Conservation (phyloP, 2,329 filamentous ascomycete species). For the Dothideomycetes sp. region DNA sequence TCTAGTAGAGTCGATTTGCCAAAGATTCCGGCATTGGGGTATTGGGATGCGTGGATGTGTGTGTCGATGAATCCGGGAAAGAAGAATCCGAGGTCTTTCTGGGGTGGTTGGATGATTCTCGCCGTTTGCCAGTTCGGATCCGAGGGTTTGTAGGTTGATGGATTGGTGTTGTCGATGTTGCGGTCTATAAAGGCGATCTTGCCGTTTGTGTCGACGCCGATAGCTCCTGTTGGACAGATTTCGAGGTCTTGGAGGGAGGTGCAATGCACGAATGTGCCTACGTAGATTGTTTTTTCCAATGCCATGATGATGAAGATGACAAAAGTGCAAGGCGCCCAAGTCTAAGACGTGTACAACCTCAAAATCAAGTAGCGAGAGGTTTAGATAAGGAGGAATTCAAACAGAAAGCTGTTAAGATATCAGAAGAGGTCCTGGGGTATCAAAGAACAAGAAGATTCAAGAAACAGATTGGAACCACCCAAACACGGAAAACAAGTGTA, state of each 20-base stretch:
- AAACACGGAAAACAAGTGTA: background rate
- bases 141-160: no score
- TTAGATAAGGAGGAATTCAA: no score
- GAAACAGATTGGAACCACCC: background rate
- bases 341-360: no score
- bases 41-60: conserved; percentile 90
- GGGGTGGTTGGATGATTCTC: conserved; percentile 29
- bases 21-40: conserved; percentile 88
- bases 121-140: conserved; percentile 37
- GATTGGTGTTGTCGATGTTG: conserved; percentile 21
- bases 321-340: no score
- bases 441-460: background rate
- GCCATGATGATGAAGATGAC: conserved; percentile 14
- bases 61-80: conserved; percentile 91
- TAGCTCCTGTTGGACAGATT: conserved; percentile 36
- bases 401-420: no score
- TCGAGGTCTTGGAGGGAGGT: conserved; percentile 40
- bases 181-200: conserved; percentile 41
- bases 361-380: no score
- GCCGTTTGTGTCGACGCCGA: conserved; percentile 45
- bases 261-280: conserved; percentile 55
- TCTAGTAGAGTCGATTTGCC: conserved; percentile 86
- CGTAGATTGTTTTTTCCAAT: conserved; percentile 38
- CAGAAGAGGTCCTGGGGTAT: background rate
- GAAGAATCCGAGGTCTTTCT: conserved; percentile 60